Evolutionary conservation across 176 grass and related monocot genomes (phyloP), one percentile per base, ranked within the genome.

Genomic region (Juncus inflexus): DNA sequence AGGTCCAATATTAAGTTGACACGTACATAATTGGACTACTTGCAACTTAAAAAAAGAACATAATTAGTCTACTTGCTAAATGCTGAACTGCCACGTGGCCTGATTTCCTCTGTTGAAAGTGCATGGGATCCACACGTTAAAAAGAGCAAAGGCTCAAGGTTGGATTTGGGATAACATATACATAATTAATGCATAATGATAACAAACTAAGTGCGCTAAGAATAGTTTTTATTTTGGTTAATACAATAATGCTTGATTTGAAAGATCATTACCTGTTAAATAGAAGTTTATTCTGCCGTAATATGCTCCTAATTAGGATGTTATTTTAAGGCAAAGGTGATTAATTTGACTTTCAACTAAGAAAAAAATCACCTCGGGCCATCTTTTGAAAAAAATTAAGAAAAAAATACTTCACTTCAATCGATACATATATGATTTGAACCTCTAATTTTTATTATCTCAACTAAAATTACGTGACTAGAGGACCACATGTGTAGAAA

Each of bases 31-130:
- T 40, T 56, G 70, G 19, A 28, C 19, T 28, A 28, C 19, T 28
- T 28, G 1, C 19, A 28, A 28, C n/a, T 28, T 28, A 28, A 28
- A 28, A 28, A 28, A 28, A 28, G 1, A 28, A 28, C 19, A 28
- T 28, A 28, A 28, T 28, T 28, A 1, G 19, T 16, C 9, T 9
- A 7, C 8, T 50, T 15, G 0, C 66, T 43, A 13, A 16, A 37
- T 35, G 1, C 13, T 4, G 42, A 1, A 13, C 9, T 50, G 64
- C 11, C 75, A 77, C 75, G 39, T 61, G 75, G 64, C 55, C 40
- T 15, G 0, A 28, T 60, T 67, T 68, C 63, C 37, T 60, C 62
- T 53, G 75, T 77, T 61, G 45, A 77, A 77, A 69, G 75, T 77
- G 64, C 42, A 35, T 9, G 16, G 57, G 12, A 43, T 7, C 55